Conservation (phyloP, 768 basidiomycete genomes). For the Lactarius hengduanensis region DNA sequence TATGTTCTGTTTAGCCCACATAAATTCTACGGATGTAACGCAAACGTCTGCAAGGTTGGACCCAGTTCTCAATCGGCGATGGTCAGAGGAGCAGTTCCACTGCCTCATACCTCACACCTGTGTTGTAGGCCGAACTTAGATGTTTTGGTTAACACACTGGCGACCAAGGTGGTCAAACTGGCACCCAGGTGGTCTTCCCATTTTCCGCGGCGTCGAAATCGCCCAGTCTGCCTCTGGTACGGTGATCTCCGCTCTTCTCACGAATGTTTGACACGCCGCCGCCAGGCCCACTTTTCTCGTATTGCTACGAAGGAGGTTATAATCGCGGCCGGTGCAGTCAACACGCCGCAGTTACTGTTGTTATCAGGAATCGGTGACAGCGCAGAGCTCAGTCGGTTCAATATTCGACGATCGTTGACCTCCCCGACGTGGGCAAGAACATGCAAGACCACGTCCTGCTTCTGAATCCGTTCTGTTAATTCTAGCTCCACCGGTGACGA, state of each 20-base stretch:
- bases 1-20: not conserved
- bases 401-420: constrained; percentile 30
- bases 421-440: constrained; percentile 35
- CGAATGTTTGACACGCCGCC: not conserved
- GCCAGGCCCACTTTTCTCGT: constrained; percentile 18
- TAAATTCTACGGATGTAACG: not conserved
- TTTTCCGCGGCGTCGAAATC: not conserved
- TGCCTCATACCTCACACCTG: not conserved
- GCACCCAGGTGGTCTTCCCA: not conserved
- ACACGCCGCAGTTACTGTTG: constrained; percentile 31
- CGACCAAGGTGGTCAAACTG: not conserved
- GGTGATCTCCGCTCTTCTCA: not conserved
- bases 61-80: no score
- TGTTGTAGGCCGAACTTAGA: not conserved
- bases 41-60: no score
- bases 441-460: constrained; percentile 32
- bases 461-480: constrained; percentile 5
- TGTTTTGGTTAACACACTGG: not conserved
- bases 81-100: no score
- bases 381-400: constrained; percentile 27
- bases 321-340: constrained; percentile 22
- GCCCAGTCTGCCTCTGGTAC: not conserved
- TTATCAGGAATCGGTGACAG: constrained; percentile 35
- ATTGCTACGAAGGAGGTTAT: constrained; percentile 19
- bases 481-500: constrained; percentile 15